Evolutionary conservation across 371 early-diverging fungal genomes (phyloP), one percentile per base, ranked within the genome.

Genomic region (Sporodiniella umbellata): DNA sequence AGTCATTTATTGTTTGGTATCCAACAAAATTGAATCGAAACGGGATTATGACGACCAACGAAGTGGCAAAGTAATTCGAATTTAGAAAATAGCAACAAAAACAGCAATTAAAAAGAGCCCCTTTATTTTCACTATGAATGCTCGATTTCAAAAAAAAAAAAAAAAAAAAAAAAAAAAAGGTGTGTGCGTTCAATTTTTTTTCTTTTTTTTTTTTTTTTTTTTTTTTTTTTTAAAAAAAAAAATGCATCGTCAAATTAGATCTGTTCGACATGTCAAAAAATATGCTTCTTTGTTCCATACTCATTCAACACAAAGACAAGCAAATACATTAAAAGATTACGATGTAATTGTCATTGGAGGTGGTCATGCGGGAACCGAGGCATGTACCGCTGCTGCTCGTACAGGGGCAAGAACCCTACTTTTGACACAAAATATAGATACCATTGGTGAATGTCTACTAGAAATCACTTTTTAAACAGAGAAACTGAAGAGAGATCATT

Each of bases 281-380:
- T 26, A 11, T 28, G 14, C 19, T 21, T 21, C 21, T 14, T 42
- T 22, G 1, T 35, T 54, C 18, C 54, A 54, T 31, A 47, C 33
- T 8, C 3, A n/a, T 11, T 14, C 24, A 17, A 4, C 11, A 25
- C 19, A 11, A 12, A 24, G 19, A 40, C 57, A 57, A 46, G 57
- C 56, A 14, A 40, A 39, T 4, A 33, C 46, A n/a, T 25, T 33
- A 11, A 54, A 44, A 28, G 69, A 73, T 17, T 86, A 69, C 49
- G 88, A 87, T 63, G 85, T 85, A 14, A 79, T 92, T 50, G 87
- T 92, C 1, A 86, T 92, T 48, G 93, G 93, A 11, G 93, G 92
- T 31, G 93, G 93, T 0, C 93, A 92, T 78, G 93, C 93, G 7
- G 93, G 93, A 4, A 87, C 87, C 5, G 93, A 92, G 54, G 91